Evolutionary conservation across 257 asterid species (phyloP), one percentile per base, ranked within the genome.

Genomic region (Thymus mandschuricus): DNA sequence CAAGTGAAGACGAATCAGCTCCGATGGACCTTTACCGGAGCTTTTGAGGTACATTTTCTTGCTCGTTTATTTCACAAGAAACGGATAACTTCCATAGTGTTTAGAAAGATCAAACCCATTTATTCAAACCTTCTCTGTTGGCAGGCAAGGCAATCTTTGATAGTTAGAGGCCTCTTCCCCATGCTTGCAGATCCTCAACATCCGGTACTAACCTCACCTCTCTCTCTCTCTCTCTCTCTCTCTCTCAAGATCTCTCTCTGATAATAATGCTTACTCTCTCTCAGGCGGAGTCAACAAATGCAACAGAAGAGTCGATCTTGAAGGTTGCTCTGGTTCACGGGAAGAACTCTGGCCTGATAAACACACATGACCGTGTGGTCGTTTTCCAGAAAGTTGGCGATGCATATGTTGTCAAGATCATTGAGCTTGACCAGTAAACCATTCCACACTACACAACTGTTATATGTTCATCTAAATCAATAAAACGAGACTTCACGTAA

Each of bases 111-210:
- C 2, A 1, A 40, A 21, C 1, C 51, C 0, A 44, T 44, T 44
- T 0, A 27, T 63, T 41, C 28, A 21, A 21, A n/a, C 33, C 10
- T 6, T 28, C 28, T 55, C 9, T 28, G 27, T 29, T 63, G 40
- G 56, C 81, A 91, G 97, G 96, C 96, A 60, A 85, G 97, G 78
- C 97, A 92, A 49, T 83, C 97, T 31, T 81, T 92, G 58, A 85
- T 89, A 55, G 96, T 92, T 11, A 78, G 97, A 70, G 97, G 95
- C 54, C 93, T 92, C 70, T 92, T 89, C 69, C 97, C 97, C 45
- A 86, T 89, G 87, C 97, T 91, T 54, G 96, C 97, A 63, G 97
- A 89, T 87, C 95, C 97, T 83, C 88, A 88, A 68, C 96, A 87
- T 81, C 90, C 96, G 57, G 96, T 89, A 70, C 29, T 15, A 13